Base-by-base conservation (phyloP, 345 rosid genomes). In the Salix dunnii region DNA sequence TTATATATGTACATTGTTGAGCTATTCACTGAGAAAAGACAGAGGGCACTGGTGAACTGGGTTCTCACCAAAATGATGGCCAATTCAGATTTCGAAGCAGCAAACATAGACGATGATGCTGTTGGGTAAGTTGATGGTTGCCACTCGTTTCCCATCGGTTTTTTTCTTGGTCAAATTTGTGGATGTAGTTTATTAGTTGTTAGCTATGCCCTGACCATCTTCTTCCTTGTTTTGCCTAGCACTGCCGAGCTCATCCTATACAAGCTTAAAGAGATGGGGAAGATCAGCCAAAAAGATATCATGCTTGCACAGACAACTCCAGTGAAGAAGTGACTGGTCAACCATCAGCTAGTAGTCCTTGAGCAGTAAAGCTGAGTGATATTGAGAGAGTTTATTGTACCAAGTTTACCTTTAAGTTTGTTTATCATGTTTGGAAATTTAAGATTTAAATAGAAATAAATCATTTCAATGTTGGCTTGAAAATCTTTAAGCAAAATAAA, bases 241-340 rank as follows among this genome's bases (percentile, higher is more conserved):
- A 84, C 87, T 83, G 88, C 90, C 12, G 98, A 90, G 83, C 90
- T 89, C 76, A 61, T 90, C 12, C 4, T 91, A 13, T 88, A 85
- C 66, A 92, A 92, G 84, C 97, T 92, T 14, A 91, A 89, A 81
- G 99, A 95, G 82, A 91, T 88, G 93, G 97, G 94, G 40, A 92
- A 92, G 89, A 89, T 95, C 43, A 88, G 77, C 81, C 88, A 89
- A 83, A 91, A 91, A 67, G 90, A 89, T 58, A 30, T 84, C 53
- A 46, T 42, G 40, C 85, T 87, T 35, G 85, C 89, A 67, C 92
- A 85, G 67, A 25, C 77, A 69, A 23, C 79, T 35, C 67, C 42
- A 58, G 21, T 78, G 61, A 60, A 77, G 58, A 79, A n/a, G 74
- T 79, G 73, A 81, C 4, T 63, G 28, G 0, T 42, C 46, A 60